Base-by-base conservation (phyloP, 2,329 filamentous ascomycete genomes). In the Aureobasidium sp. region DNA sequence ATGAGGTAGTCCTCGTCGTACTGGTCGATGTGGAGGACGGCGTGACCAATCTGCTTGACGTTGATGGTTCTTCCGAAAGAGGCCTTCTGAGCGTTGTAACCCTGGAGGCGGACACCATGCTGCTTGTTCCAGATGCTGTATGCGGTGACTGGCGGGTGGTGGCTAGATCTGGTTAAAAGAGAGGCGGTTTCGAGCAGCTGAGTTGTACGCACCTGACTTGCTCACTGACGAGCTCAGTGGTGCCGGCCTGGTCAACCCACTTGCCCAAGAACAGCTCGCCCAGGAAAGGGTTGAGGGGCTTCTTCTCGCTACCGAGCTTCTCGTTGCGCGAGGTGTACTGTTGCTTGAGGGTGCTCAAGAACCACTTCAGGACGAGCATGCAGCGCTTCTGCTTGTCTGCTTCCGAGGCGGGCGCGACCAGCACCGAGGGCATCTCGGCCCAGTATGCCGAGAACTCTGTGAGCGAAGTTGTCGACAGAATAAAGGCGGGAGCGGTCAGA, bases 61-160 rank as follows among this genome's bases (percentile, higher is more conserved):
- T 93, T 88, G 74, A 97, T 96, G 46, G 93, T 96, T 67, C 88
- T 87, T 64, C 88, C 89, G 75, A 99, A 96, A 17, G 90, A 95
- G 4, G 93, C 92, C 74, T 96, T 97, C 72, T 97, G 94, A 17
- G 89, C 93, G 70, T 97, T 96, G 78, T 96, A 96, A 57, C 93
- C 93, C 77, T 85, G 79, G 23, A 87, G 73, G 67, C 81, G 74
- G 53, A 97, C 84, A 62, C 91, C 90, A 64, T 94, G 84, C 70
- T 90, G 84, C 64, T 87, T 78, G 75, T 99, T 97, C 75, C 84
- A 87, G 72, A 97, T 95, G 71, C 85, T 87, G 77, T 97, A 99
- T 45, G 93, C 94, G 1, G 93, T 99, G 37, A 91, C 90, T 2
- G 94, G 93, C 57, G 93, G 93, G 72, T 99, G 94, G 74, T 97